Evolutionary conservation across 306 rosid genomes (phyloP).

Genomic region (Begonia loranthoides): DNA sequence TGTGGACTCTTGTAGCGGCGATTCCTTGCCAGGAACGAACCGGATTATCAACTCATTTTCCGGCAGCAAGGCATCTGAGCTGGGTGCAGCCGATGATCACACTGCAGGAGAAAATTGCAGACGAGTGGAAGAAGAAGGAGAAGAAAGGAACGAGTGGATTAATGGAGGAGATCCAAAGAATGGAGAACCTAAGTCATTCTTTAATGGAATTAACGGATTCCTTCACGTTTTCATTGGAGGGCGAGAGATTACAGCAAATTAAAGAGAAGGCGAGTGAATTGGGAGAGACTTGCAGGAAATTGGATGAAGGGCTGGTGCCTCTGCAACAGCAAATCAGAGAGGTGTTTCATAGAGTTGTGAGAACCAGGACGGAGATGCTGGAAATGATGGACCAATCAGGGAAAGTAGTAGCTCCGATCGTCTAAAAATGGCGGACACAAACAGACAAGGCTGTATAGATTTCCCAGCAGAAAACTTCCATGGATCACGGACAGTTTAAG

Average conservation of each 20-base stretch:
- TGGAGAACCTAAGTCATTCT: conserved; percentile 53
- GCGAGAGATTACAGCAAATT: conserved; percentile 40
- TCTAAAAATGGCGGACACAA: conserved; percentile 12
- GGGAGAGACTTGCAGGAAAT: conserved; percentile 48
- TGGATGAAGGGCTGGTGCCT: conserved; percentile 85
- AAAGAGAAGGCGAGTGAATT: conserved; percentile 47
- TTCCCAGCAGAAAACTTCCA: too few relatives aligned
- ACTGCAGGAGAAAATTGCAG: conserved; percentile 72
- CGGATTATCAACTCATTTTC: conserved; percentile 45
- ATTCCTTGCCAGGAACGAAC: conserved; percentile 82
- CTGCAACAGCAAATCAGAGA: conserved; percentile 82
- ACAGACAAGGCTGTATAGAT: too few relatives aligned
- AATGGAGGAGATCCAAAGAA: conserved; percentile 72
- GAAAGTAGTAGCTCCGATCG: conserved; percentile 28
- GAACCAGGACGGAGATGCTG: conserved; percentile 76
- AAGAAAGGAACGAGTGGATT: conserved; percentile 62
- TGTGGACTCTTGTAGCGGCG: conserved; percentile 80
- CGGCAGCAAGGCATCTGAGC: conserved; percentile 28
- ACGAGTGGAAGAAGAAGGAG: conserved; percentile 97
- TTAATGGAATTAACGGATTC: conserved; percentile 54
- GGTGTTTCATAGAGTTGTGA: conserved; percentile 67
- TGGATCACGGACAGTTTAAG: too few relatives aligned
- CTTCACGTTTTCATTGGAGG: conserved; percentile 48
- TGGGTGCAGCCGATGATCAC: conserved; percentile 73
- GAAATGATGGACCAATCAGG: conserved; percentile 55